Percentiles rank a stretch among this genome's conserved stretches.
Evolutionary conservation across 2,329 filamentous ascomycete genomes (phyloP).

Genomic region (Albophoma yamanashiensis): DNA sequence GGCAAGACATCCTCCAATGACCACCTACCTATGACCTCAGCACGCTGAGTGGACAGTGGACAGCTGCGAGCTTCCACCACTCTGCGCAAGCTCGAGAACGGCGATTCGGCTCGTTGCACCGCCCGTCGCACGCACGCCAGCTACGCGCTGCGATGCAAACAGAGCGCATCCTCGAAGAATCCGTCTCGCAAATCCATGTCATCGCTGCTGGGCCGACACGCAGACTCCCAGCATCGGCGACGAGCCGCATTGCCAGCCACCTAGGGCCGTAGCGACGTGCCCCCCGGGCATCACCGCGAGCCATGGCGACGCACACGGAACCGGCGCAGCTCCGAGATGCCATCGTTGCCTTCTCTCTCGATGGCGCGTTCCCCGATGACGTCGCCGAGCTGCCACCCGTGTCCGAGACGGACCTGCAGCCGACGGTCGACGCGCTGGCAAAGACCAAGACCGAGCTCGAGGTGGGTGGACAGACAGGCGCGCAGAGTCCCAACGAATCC

Average conservation of each 20-base stretch:
- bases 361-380: slow-evolving; percentile 30
- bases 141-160: neutral
- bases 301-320: slow-evolving; percentile 20
- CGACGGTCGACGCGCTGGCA: slow-evolving; percentile 27
- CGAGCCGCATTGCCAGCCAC: neutral
- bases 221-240: neutral
- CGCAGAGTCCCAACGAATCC: neutral
- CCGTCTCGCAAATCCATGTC: neutral
- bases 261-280: neutral
- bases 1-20: too few species aligned
- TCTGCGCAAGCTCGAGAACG: neutral
- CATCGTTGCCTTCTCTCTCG: slow-evolving; percentile 27
- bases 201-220: neutral
- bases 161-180: neutral
- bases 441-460: slow-evolving; percentile 26
- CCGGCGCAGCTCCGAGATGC: slow-evolving; percentile 25
- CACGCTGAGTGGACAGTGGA: slow-evolving; percentile 1
- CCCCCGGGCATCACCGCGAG: neutral
- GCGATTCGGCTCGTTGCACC: neutral
- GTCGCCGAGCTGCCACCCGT: slow-evolving; percentile 24
- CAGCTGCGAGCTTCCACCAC: neutral
- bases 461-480: slow-evolving; percentile 14
- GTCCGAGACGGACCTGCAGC: slow-evolving; percentile 24
- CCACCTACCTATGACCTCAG: slow-evolving; percentile 3
- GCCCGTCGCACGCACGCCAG: neutral